Base-by-base conservation (phyloP, 169 alveolate genomes). In the Plasmodium billcollinsi region DNA sequence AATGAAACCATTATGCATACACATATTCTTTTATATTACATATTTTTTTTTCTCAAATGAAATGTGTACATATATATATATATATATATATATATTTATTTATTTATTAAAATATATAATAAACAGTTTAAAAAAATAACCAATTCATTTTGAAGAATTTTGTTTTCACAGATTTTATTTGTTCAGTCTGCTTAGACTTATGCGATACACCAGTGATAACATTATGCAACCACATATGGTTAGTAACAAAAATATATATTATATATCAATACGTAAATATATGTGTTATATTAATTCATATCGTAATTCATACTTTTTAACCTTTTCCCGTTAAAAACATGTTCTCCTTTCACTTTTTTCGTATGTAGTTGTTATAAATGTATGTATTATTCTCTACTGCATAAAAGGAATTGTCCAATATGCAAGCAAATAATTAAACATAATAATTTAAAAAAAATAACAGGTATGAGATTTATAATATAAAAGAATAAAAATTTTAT, bases 181-280 rank as follows among this genome's bases (percentile, higher is more conserved):
- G 91, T 49, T 83, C 91, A 12, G 91, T 83, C 59, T 83, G 91
- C 73, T 58, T 83, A 69, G 91, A 83, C 56, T 67, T 83, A 83
- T 83, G 85, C 20, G 74, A 83, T 33, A 83, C 69, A 26, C 91
- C 91, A 33, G 91, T 83, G 47, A 54, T 58, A 49, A 83, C 91
- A 26, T 24, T 43, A 33, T 83, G 91, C 14, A 83, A 83, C 49
- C 91, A 83, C 73, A 69, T 83, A 67, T 69, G 91, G 91, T 83
- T 69, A 83, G 91, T 29, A 39, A 39, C 5, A 39, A 39, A 39
- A 39, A 39, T 39, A 15, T 18, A 54, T n/a, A 14, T 9, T 18
- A 14, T 18, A 54, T 18, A 54, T 54, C 15, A 14, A 54, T 14
- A 54, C 3, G 4, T 18, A 15, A 21, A 59, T 29, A 59, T 52